A percentile compares a stretch with the other conserved stretches of the same genome.
Conservation (phyloP, 257 asterid species). For the Plantago elongata region DNA sequence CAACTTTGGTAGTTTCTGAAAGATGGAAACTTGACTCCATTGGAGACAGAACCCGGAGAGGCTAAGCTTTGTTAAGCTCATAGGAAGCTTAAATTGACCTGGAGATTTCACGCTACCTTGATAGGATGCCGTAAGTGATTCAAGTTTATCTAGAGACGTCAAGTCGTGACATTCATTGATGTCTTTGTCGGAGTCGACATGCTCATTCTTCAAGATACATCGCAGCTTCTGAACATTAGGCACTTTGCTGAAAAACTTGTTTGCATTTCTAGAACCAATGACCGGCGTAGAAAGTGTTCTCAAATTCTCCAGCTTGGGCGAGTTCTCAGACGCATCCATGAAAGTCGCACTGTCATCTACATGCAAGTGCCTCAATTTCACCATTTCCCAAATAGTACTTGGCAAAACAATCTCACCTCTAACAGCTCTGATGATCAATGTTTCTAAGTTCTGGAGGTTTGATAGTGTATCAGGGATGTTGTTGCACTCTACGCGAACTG, state of each 20-base stretch:
- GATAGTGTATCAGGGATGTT: not conserved
- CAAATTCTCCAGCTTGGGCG: not conserved
- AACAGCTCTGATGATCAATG: not conserved
- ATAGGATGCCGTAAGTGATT: not conserved
- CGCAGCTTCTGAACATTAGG: not conserved
- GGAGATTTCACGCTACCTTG: not conserved
- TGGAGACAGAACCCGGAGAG: not conserved
- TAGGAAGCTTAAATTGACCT: not conserved
- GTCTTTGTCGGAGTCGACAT: too few species aligned
- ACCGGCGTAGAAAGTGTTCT: not conserved
- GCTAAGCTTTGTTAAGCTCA: not conserved
- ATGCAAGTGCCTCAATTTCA: conserved; percentile 7
- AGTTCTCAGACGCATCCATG: not conserved
- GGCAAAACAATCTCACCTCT: not conserved
- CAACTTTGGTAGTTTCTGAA: not conserved
- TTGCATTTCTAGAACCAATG: not conserved
- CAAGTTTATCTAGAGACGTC: conserved; percentile 2
- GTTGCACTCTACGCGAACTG: not conserved
- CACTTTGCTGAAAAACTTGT: not conserved
- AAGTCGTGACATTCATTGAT: not conserved
- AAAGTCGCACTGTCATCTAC: not conserved
- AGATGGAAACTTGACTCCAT: not conserved
- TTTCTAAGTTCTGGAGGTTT: not conserved
- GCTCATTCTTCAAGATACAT: not conserved
- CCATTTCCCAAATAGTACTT: not conserved